Percentiles rank a stretch among this genome's conserved stretches.
Conservation (phyloP, 495 filamentous ascomycete genomes). For the Aspergillus ostianus region DNA sequence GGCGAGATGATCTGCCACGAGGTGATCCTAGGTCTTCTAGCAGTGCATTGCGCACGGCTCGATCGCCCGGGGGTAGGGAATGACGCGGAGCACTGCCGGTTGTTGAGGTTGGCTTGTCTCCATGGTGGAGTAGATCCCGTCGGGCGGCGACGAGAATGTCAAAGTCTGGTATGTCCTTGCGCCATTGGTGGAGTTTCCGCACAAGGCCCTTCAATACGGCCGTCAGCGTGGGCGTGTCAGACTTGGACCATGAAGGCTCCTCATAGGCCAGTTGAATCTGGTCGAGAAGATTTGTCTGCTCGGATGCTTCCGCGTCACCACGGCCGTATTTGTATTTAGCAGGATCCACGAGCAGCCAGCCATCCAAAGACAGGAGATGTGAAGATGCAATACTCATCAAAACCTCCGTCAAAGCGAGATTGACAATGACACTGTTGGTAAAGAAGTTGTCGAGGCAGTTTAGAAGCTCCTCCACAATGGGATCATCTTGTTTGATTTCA, state of each 20-base stretch:
- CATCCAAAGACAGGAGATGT: conserved; percentile 76
- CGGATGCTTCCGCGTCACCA: conserved; percentile 3
- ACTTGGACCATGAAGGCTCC: conserved; percentile 38
- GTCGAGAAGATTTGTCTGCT: conserved; percentile 19
- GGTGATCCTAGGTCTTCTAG: conserved; percentile 16
- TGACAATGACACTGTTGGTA: conserved; percentile 84
- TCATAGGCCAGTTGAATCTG: conserved; percentile 31
- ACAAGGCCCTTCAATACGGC: conserved; percentile 51
- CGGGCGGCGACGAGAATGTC: conserved; percentile 73
- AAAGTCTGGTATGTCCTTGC: conserved; percentile 69
- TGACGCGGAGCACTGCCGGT: background rate
- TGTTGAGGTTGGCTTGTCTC: background rate
- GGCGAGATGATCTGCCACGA: conserved; percentile 18
- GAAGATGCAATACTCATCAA: conserved; percentile 82
- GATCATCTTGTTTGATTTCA: conserved; percentile 65
- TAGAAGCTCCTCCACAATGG: conserved; percentile 68
- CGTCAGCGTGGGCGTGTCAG: conserved; percentile 41
- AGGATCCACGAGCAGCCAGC: conserved; percentile 83
- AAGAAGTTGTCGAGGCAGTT: conserved; percentile 75
- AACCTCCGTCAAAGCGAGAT: conserved; percentile 79
- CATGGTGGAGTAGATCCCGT: conserved; percentile 44
- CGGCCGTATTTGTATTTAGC: conserved; percentile 30
- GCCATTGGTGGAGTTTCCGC: conserved; percentile 62
- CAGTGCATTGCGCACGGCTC: background rate
- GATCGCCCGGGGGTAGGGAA: background rate